Percentiles rank a stretch among this genome's conserved stretches.
These are phyloP conservation scores for Penicillium taxi DNA, from an alignment of 495 filamentous ascomycete genomes.

Conservation along the genomic window DNA sequence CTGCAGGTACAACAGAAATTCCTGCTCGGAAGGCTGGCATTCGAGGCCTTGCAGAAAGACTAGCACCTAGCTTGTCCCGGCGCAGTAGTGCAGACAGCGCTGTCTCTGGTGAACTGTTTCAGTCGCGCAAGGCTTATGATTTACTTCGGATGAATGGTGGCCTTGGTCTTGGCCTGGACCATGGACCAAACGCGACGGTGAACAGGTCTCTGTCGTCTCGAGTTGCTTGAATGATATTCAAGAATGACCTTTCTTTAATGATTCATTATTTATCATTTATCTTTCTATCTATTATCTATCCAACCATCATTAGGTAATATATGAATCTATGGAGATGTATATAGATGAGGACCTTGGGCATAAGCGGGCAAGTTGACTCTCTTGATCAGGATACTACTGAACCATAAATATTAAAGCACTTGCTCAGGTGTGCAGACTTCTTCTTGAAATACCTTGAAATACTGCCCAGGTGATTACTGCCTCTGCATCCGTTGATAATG, in stretches of 20 bases:
- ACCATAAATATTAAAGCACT: too few species aligned
- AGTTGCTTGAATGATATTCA: slow-evolving; percentile 17
- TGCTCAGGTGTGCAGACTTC: too few species aligned
- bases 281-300: not conserved
- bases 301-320: too few species aligned
- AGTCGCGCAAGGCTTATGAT: slow-evolving; percentile 23
- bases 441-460: too few species aligned
- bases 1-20: slow-evolving; percentile 66
- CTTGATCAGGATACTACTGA: too few species aligned
- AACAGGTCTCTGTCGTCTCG: slow-evolving; percentile 15
- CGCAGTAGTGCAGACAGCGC: slow-evolving; percentile 36
- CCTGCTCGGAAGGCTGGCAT: slow-evolving; percentile 71
- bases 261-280: not conserved
- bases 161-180: slow-evolving; percentile 15
- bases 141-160: slow-evolving; percentile 26
- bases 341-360: too few species aligned
- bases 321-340: too few species aligned
- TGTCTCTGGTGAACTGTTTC: slow-evolving; percentile 26
- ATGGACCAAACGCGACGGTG: slow-evolving; percentile 13
- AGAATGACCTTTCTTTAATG: not conserved
- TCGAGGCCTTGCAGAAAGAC: slow-evolving; percentile 45
- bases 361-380: too few species aligned
- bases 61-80: slow-evolving; percentile 32
- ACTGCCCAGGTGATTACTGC: too few species aligned
- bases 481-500: too few species aligned